phyloP scores from a whole-genome alignment of 768 basidiomycete species.

The Dioszegia crocea region DNA sequence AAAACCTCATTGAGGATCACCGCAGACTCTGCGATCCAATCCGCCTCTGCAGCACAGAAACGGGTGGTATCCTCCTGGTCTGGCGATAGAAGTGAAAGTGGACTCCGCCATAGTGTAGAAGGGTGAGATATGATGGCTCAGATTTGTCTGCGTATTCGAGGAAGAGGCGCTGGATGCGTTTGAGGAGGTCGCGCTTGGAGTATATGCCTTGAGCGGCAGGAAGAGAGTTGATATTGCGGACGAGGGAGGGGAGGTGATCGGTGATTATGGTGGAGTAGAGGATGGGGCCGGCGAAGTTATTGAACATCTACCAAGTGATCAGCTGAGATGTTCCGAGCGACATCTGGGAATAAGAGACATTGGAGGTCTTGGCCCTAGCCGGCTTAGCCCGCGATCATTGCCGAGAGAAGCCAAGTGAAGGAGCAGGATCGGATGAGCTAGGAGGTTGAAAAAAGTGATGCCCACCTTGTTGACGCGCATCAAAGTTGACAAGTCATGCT shows the following conservation, averaged over 20 bases:
- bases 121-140: background rate
- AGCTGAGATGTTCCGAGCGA: too few species aligned
- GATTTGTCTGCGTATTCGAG: constrained; percentile 2
- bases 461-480: too few species aligned
- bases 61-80: background rate
- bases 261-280: background rate
- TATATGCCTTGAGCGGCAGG: background rate
- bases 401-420: too few species aligned
- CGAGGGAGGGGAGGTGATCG: background rate
- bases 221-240: too few species aligned
- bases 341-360: too few species aligned
- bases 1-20: background rate
- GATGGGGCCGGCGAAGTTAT: background rate
- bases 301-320: background rate
- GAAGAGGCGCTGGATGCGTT: background rate
- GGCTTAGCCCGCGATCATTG: too few species aligned
- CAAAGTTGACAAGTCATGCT: too few species aligned
- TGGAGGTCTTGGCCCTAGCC: too few species aligned
- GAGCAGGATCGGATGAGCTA: too few species aligned
- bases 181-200: background rate
- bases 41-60: background rate
- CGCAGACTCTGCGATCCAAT: background rate
- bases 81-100: background rate
- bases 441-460: too few species aligned
- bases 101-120: background rate